Conservation (phyloP, 1,284 basidiomycete species). For the Inonotus hispidus region DNA sequence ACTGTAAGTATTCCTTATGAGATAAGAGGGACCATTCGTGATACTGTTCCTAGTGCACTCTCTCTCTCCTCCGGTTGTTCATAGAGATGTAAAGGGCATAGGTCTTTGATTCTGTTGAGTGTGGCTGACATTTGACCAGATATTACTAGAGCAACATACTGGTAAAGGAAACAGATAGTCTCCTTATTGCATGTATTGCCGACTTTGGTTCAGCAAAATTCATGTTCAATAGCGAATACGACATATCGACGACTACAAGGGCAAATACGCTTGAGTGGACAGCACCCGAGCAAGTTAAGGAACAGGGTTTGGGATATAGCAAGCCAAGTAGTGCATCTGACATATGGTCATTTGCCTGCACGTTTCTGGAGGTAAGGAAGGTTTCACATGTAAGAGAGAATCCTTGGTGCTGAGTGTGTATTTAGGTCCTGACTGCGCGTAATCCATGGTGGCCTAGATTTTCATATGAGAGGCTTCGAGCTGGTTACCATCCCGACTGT, state of each 20-base stretch:
- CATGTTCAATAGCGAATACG: neutral
- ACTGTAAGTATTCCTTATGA: neutral
- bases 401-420: neutral
- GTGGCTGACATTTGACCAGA: no score
- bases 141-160: slow-evolving; percentile 5
- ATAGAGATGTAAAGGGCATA: slow-evolving; percentile 8
- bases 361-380: slow-evolving; percentile 2
- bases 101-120: neutral
- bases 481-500: neutral
- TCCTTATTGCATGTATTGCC: neutral
- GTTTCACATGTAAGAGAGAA: neutral
- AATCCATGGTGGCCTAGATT: neutral
- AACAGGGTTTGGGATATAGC: neutral
- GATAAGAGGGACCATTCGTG: neutral
- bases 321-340: neutral
- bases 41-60: neutral
- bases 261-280: neutral
- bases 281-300: neutral
- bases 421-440: neutral
- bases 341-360: slow-evolving; percentile 15
- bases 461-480: neutral
- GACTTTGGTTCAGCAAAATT: slow-evolving; percentile 11
- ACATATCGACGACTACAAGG: neutral
- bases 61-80: neutral
- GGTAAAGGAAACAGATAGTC: neutral